Base-by-base conservation (phyloP, 148 eudicot species). In the Nyssa sinensis region DNA sequence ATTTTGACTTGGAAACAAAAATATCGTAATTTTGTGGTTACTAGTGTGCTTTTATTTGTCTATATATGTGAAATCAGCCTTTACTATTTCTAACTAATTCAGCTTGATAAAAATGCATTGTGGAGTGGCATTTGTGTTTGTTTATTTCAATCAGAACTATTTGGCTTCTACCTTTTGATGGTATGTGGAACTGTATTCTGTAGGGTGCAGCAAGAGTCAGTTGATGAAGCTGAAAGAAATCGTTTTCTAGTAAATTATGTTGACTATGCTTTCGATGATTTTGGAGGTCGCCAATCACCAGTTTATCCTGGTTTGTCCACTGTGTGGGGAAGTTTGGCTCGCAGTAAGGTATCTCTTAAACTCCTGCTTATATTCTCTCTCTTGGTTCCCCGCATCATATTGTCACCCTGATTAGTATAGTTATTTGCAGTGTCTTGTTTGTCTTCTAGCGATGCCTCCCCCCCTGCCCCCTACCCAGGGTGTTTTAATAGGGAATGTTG, bases 301-400 rank as follows among this genome's bases (percentile, higher is more conserved):
- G 98, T 96, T 24, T 96, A 96, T 85, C 93, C 98, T 72, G 99
- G 99, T 70, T 86, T 96, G 69, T 88, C 98, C 68, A 96, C 99
- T 60, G 99, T 96, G 21, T 96, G 99, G 99, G 99, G 99, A 79
- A 96, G 99, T 81, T 88, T 96, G 87, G 99, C 99, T 64, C 99
- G 99, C 66, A 96, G 99, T 81, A 96, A 96, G 99, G 99, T 93
- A 83, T 55, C 2, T 55, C 25, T 66, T 39, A 4, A 35, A 25
- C 28, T 19, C 9, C 17, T 49, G 2, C 4, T 5, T 29, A 13
- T 35, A 27, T 64, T 51, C 24, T 4, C 13, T 3, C 24, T 4
- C 13, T 3, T 17, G 59, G 59, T 55, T 55, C 24, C 44, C 4
- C 5, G 21, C 24, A n/a, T 19, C 19, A 24, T 0, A 55, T 19